Evolutionary conservation across 768 basidiomycete species (phyloP), one percentile per base, ranked within the genome.

Genomic region (Punctularia strigosozonata): DNA sequence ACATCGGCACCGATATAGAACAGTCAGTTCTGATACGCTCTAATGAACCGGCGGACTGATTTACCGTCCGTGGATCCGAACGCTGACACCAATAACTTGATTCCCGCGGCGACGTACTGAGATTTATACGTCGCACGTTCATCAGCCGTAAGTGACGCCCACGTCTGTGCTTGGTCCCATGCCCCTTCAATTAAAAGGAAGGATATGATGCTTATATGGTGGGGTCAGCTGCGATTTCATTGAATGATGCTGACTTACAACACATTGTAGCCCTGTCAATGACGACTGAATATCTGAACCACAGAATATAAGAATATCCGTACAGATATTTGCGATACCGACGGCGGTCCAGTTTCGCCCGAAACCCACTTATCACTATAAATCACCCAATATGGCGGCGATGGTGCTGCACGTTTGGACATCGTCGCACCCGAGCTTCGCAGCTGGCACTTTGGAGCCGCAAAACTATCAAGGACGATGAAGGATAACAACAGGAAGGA

Each of bases 11-110:
- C n/a, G n/a, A n/a, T n/a, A n/a, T n/a, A n/a, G n/a, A n/a, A n/a
- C n/a, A n/a, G n/a, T n/a, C n/a, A n/a, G n/a, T n/a, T n/a, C n/a
- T n/a, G n/a, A n/a, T n/a, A n/a, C n/a, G n/a, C n/a, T n/a, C n/a
- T n/a, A n/a, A n/a, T n/a, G n/a, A n/a, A n/a, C n/a, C n/a, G n/a
- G n/a, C n/a, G n/a, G n/a, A n/a, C n/a, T n/a, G n/a, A n/a, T n/a
- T n/a, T n/a, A n/a, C n/a, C 53, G 39, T 67, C 63, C n/a, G 56
- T 54, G 7, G 68, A 60, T 5, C 71, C 71, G 44, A 77, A 77
- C 3, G 60, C 63, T 31, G 72, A 71, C 4, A 77, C 75, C 20
- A 79, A 64, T 33, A 79, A 49, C 17, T 67, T 69, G 50, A 77
- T 75, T 15, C 75, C 75, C 5, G 74, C 73, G 0, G 65, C 61